Evolutionary conservation across 2,329 filamentous ascomycete genomes (phyloP), one percentile per base, ranked within the genome.

Genomic region (Metarhizium anisopliae): DNA sequence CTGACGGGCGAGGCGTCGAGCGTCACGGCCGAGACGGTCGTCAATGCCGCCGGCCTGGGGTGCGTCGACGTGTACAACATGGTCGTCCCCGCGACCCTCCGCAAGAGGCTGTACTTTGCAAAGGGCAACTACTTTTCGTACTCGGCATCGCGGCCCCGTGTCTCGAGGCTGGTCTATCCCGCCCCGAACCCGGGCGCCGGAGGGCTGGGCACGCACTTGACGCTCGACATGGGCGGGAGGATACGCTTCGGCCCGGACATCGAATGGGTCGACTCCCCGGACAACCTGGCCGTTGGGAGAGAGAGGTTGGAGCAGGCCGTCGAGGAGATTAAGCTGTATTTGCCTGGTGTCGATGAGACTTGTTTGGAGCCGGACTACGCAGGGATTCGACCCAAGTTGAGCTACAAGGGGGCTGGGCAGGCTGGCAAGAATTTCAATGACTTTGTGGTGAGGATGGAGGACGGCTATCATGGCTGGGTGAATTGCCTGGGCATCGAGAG

Each of bases 71-170:
- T 97, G 49, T 86, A 87, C 65, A 99, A 97, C 73, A 86, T 92
- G 80, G 81, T 97, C 42, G 77, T 90, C 0, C 84, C 86, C 0
- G 62, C 73, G 0, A 69, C 74, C 1, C 72, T 79, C 5, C 83
- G 83, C 52, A 74, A 75, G 43, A 80, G 71, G 29, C 80, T 90
- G 5, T 89, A 82, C 75, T 97, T 87, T 72, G 93, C 93, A 57
- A 99, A 99, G 74, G 94, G 94, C 1, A 93, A 90, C 58, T 99
- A 99, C 75, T 97, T 95, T 74, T 88, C 86, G 35, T 97, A 96
- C 74, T 72, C 79, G 0, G 75, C 83, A 1, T 82, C 85, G 0
- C 66, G 67, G 1, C 92, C 90, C 0, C 68, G 64, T 35, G 83
- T 92, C 11, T 76, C 72, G 2, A 89, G 87, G 0, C 82, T 99